These are phyloP conservation scores for Oropetium thomaeum DNA, from an alignment of 176 grass and related monocot species.

Conservation along the genomic window DNA sequence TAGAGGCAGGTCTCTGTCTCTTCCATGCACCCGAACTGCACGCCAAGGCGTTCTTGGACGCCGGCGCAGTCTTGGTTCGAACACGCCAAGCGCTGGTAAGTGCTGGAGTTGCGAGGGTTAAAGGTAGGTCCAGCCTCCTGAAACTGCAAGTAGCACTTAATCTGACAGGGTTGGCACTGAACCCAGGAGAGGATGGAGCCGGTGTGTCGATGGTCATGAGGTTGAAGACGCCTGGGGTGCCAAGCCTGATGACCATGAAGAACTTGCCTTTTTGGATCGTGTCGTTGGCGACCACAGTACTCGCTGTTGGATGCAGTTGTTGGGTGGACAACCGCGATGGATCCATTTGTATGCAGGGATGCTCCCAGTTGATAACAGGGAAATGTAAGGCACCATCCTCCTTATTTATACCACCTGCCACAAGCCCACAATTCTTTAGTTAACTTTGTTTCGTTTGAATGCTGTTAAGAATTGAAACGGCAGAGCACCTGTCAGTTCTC, in stretches of 20 bases:
- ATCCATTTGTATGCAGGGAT: constrained; percentile 11
- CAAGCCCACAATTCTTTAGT: too few species aligned
- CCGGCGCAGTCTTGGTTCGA: neutral
- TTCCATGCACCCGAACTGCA: constrained; percentile 19
- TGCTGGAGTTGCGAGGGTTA: constrained; percentile 17
- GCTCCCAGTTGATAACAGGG: constrained; percentile 30
- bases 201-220: constrained; percentile 42
- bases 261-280: constrained; percentile 23
- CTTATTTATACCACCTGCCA: neutral
- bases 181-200: constrained; percentile 43
- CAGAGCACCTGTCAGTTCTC: too few species aligned
- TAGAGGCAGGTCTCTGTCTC: constrained; percentile 33
- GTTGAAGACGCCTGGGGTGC: constrained; percentile 25
- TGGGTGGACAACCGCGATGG: too few species aligned
- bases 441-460: too few species aligned
- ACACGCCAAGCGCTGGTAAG: constrained; percentile 9
- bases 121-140: neutral
- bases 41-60: neutral
- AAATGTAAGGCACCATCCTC: constrained; percentile 28
- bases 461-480: too few species aligned
- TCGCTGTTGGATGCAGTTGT: neutral
- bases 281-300: neutral
- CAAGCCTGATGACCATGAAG: constrained; percentile 31
- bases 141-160: neutral
- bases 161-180: neutral